A percentile compares a stretch with the other conserved stretches of the same genome.
Conservation (phyloP, 768 basidiomycete genomes). For the Phaeotremella skinneri region DNA sequence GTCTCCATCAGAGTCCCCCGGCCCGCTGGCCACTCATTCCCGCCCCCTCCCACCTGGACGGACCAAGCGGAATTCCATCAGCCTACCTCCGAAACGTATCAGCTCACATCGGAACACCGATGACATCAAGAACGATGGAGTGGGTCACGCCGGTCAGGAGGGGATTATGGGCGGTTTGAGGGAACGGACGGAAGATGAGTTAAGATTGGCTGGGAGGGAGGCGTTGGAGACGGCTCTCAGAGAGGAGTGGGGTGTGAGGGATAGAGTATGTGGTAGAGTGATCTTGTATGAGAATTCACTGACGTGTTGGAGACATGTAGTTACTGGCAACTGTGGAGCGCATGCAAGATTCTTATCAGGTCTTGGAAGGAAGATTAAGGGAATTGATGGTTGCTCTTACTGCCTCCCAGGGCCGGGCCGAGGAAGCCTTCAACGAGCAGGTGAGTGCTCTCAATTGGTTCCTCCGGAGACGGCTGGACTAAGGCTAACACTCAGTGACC, state of each 20-base stretch:
- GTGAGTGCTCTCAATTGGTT: constrained; percentile 15
- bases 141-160: not conserved
- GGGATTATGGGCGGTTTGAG: constrained; percentile 33
- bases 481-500: constrained; percentile 1
- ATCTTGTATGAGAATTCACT: not conserved
- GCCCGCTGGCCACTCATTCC: constrained; percentile 14
- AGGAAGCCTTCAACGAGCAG: constrained; percentile 36
- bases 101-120: constrained; percentile 1
- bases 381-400: constrained; percentile 17
- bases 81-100: constrained; percentile 17
- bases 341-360: constrained; percentile 6
- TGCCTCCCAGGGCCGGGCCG: constrained; percentile 17
- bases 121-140: not conserved
- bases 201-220: constrained; percentile 23
- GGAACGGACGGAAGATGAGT: constrained; percentile 32
- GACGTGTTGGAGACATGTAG: constrained; percentile 6
- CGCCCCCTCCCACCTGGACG: constrained; percentile 25
- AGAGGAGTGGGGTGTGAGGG: constrained; percentile 26
- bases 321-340: constrained; percentile 9
- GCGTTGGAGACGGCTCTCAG: constrained; percentile 28
- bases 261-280: constrained; percentile 20
- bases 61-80: constrained; percentile 20
- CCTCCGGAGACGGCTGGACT: not conserved
- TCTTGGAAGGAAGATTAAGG: constrained; percentile 12
- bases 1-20: not conserved